A percentile compares a stretch with the other conserved stretches of the same genome.
Evolutionary conservation across 177 flowering plant species (phyloP).

Genomic region (Vitis hybrid): DNA sequence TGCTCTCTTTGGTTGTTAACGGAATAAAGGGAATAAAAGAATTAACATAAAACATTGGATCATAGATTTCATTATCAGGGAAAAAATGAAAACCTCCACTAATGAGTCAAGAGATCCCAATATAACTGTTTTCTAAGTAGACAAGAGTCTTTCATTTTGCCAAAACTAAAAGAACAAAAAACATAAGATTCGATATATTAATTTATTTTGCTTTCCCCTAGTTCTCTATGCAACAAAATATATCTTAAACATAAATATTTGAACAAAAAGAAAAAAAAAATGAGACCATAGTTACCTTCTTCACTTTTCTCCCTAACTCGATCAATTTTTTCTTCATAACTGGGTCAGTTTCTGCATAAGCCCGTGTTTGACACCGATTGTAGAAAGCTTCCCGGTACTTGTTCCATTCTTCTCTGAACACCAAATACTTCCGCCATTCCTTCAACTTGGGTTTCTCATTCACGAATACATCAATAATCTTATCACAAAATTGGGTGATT

Average conservation of each 20-base stretch:
- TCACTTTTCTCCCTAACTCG: slow-evolving; percentile 53
- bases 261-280: slow-evolving; percentile 5
- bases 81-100: no score
- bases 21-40: background rate
- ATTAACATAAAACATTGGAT: background rate
- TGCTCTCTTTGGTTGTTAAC: background rate
- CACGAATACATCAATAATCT: slow-evolving; percentile 76
- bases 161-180: background rate
- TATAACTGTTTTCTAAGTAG: background rate
- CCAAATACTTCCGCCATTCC: slow-evolving; percentile 83
- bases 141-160: background rate
- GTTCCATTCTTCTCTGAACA: slow-evolving; percentile 90
- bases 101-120: no score
- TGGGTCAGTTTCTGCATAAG: slow-evolving; percentile 56
- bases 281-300: slow-evolving; percentile 54
- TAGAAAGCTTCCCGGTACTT: slow-evolving; percentile 76
- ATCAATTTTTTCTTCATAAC: slow-evolving; percentile 49
- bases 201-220: background rate
- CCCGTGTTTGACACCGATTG: slow-evolving; percentile 52
- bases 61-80: no score
- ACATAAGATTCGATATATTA: background rate
- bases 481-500: slow-evolving; percentile 82
- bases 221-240: background rate
- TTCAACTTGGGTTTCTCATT: slow-evolving; percentile 74
- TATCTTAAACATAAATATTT: background rate